phyloP scores from a whole-genome alignment of 176 grass and related monocot genomes.

The Zoysia pacifica region DNA sequence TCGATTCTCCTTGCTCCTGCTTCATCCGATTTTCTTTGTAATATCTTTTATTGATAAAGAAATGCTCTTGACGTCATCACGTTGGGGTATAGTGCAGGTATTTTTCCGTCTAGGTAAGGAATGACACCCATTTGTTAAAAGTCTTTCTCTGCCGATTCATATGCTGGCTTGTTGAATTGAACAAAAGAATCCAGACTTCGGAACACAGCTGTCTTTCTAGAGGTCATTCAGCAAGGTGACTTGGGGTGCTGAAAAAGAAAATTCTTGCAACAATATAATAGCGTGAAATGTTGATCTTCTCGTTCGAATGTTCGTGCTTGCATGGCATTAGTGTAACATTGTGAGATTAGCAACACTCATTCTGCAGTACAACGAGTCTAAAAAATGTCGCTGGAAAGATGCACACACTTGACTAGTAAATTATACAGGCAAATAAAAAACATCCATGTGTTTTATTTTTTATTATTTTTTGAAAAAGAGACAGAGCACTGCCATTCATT shows the following conservation, averaged over 20 bases:
- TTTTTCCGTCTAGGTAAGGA: slow-evolving; percentile 16
- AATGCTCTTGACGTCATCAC: not conserved
- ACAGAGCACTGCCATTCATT: no score
- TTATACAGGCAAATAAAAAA: no score
- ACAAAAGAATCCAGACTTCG: not conserved
- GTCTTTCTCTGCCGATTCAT: not conserved
- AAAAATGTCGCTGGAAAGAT: not conserved
- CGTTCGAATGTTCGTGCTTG: not conserved
- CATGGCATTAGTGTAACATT: not conserved
- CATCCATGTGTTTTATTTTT: not conserved
- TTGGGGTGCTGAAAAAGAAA: not conserved
- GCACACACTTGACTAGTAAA: no score
- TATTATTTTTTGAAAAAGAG: no score
- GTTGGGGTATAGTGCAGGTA: not conserved
- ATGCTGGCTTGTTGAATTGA: slow-evolving; percentile 37
- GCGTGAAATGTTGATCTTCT: no score
- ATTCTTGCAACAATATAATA: not conserved
- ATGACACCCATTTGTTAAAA: slow-evolving; percentile 25
- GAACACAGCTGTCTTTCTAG: not conserved
- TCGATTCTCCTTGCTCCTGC: not conserved
- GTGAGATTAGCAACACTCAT: slow-evolving; percentile 26
- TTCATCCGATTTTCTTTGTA: not conserved
- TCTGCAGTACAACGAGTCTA: not conserved
- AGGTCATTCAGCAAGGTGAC: not conserved
- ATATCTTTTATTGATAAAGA: not conserved